Evolutionary conservation across 306 rosid genomes (phyloP).

Genomic region (Astragalus glycyphyllos): DNA sequence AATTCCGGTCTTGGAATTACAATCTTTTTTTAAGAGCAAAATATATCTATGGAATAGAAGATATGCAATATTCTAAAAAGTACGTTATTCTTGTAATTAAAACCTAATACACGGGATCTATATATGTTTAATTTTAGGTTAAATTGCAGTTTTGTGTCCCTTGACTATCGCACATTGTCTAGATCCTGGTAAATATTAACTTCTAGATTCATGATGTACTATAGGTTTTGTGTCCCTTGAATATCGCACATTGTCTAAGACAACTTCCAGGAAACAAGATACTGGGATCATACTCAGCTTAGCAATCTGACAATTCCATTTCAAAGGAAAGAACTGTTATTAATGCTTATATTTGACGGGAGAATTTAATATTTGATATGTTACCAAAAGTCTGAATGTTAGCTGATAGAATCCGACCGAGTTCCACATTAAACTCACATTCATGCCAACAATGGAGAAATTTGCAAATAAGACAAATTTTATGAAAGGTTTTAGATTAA

Average conservation of each 20-base stretch:
- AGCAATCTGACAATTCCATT: slow-evolving; percentile 65
- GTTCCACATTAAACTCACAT: slow-evolving; percentile 93
- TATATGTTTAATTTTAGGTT: too few species aligned
- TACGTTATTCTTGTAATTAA: too few species aligned
- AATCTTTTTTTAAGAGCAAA: too few species aligned
- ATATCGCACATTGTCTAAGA: slow-evolving; percentile 73
- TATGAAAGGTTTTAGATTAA: too few species aligned
- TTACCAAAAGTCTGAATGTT: slow-evolving; percentile 17
- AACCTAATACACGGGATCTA: too few species aligned
- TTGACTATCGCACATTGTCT: too few species aligned
- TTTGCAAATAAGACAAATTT: slow-evolving; percentile 83
- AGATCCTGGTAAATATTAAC: too few species aligned
- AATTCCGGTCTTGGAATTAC: too few species aligned
- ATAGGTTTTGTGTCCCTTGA: slow-evolving; percentile 85
- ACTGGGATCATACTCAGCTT: slow-evolving; percentile 92
- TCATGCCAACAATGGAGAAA: slow-evolving; percentile 90
- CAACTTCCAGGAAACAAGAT: slow-evolving; percentile 80
- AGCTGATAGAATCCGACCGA: slow-evolving; percentile 94
- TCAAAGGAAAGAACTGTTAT: slow-evolving; percentile 37
- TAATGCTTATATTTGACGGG: slow-evolving; percentile 24
- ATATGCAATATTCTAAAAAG: too few species aligned
- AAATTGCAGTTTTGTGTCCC: too few species aligned
- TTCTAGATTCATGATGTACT: too few species aligned
- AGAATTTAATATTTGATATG: slow-evolving; percentile 14
- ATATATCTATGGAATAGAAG: too few species aligned